Percentiles rank a stretch among this genome's conserved stretches.
These are phyloP conservation scores for Glycine latifolia DNA, from an alignment of 306 rosid genomes.

Conservation along the genomic window DNA sequence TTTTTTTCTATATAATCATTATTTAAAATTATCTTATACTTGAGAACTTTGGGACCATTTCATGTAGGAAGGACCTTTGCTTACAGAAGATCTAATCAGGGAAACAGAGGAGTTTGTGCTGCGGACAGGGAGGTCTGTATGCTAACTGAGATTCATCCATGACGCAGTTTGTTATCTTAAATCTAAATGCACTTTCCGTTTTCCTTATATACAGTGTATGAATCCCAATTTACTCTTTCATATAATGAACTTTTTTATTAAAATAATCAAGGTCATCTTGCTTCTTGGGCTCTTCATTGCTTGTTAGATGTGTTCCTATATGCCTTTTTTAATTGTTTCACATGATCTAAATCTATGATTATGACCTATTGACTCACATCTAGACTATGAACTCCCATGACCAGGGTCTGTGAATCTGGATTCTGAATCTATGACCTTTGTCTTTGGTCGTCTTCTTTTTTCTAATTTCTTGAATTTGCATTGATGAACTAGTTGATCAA, in stretches of 20 bases:
- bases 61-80: slow-evolving; percentile 94
- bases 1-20: slow-evolving; percentile 30
- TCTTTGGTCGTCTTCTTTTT: slow-evolving; percentile 5
- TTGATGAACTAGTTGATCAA: slow-evolving; percentile 26
- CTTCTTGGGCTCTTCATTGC: slow-evolving; percentile 28
- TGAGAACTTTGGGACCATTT: slow-evolving; percentile 43
- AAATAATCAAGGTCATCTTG: slow-evolving; percentile 20
- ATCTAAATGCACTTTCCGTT: slow-evolving; percentile 33
- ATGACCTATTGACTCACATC: slow-evolving; percentile 29
- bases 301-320: not conserved
- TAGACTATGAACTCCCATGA: slow-evolving; percentile 4
- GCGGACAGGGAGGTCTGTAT: slow-evolving; percentile 93
- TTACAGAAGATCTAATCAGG: slow-evolving; percentile 93
- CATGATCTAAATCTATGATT: slow-evolving; percentile 26
- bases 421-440: not conserved
- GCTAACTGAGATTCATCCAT: slow-evolving; percentile 38
- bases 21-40: slow-evolving; percentile 34
- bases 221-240: slow-evolving; percentile 23
- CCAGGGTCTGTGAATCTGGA: not conserved
- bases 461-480: slow-evolving; percentile 32
- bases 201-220: not conserved
- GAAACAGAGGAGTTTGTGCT: slow-evolving; percentile 98
- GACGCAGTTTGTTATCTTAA: slow-evolving; percentile 22
- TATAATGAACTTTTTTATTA: slow-evolving; percentile 33
- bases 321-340: slow-evolving; percentile 19